Percentiles rank a stretch among this genome's conserved stretches.
These are phyloP conservation scores for Crithidia mellificae DNA, from an alignment of 208 protist genomes.

Conservation along the genomic window DNA sequence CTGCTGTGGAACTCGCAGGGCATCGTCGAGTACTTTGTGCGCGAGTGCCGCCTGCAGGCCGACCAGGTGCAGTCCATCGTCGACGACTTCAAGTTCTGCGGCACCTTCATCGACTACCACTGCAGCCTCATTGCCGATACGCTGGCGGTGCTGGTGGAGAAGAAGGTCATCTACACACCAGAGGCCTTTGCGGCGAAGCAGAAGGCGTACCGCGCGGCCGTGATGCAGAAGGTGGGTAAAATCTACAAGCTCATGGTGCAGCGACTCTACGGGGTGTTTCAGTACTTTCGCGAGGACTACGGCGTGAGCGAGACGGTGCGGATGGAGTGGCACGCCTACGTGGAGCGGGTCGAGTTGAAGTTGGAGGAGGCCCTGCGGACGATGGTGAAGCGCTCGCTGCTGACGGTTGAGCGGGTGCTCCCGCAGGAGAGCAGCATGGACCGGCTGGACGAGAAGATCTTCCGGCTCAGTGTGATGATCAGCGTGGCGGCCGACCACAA, in stretches of 20 bases:
- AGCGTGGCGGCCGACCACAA: constrained; percentile 73
- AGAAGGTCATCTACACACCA: constrained; percentile 92
- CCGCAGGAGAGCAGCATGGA: constrained; percentile 91
- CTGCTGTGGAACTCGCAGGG: constrained; percentile 94
- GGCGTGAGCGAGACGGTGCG: constrained; percentile 71
- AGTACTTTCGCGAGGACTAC: constrained; percentile 94
- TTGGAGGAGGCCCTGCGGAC: constrained; percentile 94
- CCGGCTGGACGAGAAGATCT: constrained; percentile 90
- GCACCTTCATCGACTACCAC: constrained; percentile 83
- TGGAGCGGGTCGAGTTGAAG: constrained; percentile 92
- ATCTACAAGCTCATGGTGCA: constrained; percentile 86
- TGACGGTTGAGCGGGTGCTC: constrained; percentile 88
- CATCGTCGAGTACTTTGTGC: constrained; percentile 96
- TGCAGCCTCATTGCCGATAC: constrained; percentile 93
- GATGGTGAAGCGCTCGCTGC: constrained; percentile 95
- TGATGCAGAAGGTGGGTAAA: constrained; percentile 73
- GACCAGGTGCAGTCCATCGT: constrained; percentile 89
- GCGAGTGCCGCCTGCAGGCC: constrained; percentile 89
- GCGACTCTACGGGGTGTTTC: constrained; percentile 82
- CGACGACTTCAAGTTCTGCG: constrained; percentile 93
- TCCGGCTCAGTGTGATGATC: constrained; percentile 95
- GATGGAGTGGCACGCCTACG: constrained; percentile 91
- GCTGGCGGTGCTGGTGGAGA: constrained; percentile 93
- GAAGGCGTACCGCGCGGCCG: constrained; percentile 67
- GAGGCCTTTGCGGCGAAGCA: constrained; percentile 90